Evolutionary conservation across 441 rosid species (phyloP).

Genomic region (Jatropha multifida): DNA sequence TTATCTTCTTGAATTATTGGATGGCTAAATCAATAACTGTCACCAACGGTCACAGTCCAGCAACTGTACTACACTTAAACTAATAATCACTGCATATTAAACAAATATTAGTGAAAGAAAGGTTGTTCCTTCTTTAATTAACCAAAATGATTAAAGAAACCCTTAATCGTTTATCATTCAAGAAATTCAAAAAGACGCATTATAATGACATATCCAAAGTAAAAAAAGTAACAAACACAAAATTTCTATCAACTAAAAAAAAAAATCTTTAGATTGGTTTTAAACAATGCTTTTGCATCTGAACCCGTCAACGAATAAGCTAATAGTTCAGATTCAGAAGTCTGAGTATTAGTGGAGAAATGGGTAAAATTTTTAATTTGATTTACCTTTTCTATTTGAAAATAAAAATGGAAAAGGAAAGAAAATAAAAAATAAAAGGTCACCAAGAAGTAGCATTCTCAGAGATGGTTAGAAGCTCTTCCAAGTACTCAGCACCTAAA

Average conservation of each 20-base stretch:
- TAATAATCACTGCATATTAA: not conserved
- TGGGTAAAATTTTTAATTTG: no score
- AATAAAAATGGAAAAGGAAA: not conserved
- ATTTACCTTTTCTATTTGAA: no score
- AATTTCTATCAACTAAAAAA: not conserved
- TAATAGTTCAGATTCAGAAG: no score
- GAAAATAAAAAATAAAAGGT: not conserved
- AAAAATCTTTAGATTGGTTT: not conserved
- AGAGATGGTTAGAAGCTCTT: slow-evolving; percentile 49
- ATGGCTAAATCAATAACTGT: slow-evolving; percentile 1
- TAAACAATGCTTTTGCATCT: not conserved
- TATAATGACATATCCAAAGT: not conserved
- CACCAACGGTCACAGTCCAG: not conserved
- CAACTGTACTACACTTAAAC: not conserved
- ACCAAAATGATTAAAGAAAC: not conserved
- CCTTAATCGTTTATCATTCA: not conserved
- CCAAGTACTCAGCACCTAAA: slow-evolving; percentile 81
- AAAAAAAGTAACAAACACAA: not conserved
- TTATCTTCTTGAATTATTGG: not conserved
- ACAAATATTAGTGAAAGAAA: not conserved
- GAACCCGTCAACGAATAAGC: no score
- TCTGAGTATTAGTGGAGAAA: no score
- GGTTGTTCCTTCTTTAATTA: not conserved
- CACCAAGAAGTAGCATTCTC: slow-evolving; percentile 7
- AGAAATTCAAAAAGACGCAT: not conserved